Evolutionary conservation across 2,329 filamentous ascomycete genomes (phyloP), one percentile per base, ranked within the genome.

Genomic region (Sclerotinia glacialis): DNA sequence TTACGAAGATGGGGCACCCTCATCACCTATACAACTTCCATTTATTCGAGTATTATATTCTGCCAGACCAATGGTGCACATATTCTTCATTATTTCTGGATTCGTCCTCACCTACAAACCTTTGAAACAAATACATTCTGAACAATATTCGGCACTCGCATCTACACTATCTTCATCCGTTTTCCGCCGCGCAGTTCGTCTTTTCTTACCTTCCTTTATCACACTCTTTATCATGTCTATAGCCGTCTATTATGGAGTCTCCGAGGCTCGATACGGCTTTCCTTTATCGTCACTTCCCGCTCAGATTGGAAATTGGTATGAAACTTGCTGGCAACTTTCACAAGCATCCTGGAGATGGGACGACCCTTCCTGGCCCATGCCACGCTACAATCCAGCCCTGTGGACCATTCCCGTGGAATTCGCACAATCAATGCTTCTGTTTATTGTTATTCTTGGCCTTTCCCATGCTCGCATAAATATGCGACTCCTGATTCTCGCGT

Each of bases 31-130:
- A 26, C 81, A 83, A 71, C 73, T 82, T 18, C 82, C 81, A 1
- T 79, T 80, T 61, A 16, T 81, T 9, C 78, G 80, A 64, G 74
- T 82, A 37, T 64, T 82, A 26, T 68, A 81, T 78, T 79, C 79
- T 21, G 80, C 80, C 23, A 77, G 79, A 23, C 79, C 81, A 11
- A 81, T 82, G 79, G 82, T 83, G 3, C 79, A 82, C 71, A 78
- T 83, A 56, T 83, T 83, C 73, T 83, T 83, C 73, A 78, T 83
- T 69, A 81, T 83, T 46, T 83, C 81, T 1, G 82, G 82, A 47
- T 82, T 81, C 68, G 81, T 79, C 3, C 76, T 83, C 28, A 78
- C 80, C 9, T 78, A 78, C 69, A 80, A 80, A 69, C 79, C 81
- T 2, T 72, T 83, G 34, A 76, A 77, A 63, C 75, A 77, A 42